Evolutionary conservation across 495 filamentous ascomycete genomes (phyloP).

Genomic region (Hypomontagnella monticulosa): DNA sequence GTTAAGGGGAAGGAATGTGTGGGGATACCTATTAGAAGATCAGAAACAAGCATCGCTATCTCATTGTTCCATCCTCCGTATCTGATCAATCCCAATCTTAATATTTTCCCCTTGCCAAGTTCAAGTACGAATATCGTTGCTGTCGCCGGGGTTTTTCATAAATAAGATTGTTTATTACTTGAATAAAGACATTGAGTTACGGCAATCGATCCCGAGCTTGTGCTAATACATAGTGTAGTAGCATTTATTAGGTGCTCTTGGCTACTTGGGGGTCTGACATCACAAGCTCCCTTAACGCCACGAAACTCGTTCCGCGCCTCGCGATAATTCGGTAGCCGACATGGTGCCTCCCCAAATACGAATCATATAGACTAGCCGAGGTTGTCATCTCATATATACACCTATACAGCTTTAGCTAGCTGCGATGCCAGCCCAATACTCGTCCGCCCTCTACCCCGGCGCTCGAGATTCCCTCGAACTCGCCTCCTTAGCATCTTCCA

Average conservation of each 20-base stretch:
- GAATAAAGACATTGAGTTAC: slow-evolving; percentile 13
- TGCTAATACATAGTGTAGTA: slow-evolving; percentile 11
- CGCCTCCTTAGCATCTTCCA: slow-evolving; percentile 89
- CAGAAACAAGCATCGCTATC: slow-evolving; percentile 35
- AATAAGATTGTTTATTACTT: slow-evolving; percentile 18
- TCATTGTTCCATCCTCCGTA: slow-evolving; percentile 35
- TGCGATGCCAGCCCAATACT: slow-evolving; percentile 58
- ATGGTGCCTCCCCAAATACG: slow-evolving; percentile 28
- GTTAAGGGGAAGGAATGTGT: slow-evolving; percentile 30
- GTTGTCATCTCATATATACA: slow-evolving; percentile 3
- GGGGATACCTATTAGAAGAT: slow-evolving; percentile 15
- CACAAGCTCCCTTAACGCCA: slow-evolving; percentile 16
- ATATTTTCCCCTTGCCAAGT: slow-evolving; percentile 2
- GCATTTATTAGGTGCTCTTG: background rate
- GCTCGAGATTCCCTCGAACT: slow-evolving; percentile 95
- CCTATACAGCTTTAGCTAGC: slow-evolving; percentile 23
- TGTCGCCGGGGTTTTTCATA: background rate
- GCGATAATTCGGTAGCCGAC: slow-evolving; percentile 27
- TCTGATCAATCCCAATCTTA: slow-evolving; percentile 16
- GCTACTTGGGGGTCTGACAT: slow-evolving; percentile 30
- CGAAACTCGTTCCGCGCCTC: slow-evolving; percentile 6
- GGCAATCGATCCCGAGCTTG: background rate
- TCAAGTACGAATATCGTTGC: background rate
- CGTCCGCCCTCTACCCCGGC: slow-evolving; percentile 54
- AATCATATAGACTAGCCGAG: slow-evolving; percentile 28